These are phyloP conservation scores for Taphrina wiesneri DNA, from an alignment of 1,139 yeast species.

Conservation along the genomic window DNA sequence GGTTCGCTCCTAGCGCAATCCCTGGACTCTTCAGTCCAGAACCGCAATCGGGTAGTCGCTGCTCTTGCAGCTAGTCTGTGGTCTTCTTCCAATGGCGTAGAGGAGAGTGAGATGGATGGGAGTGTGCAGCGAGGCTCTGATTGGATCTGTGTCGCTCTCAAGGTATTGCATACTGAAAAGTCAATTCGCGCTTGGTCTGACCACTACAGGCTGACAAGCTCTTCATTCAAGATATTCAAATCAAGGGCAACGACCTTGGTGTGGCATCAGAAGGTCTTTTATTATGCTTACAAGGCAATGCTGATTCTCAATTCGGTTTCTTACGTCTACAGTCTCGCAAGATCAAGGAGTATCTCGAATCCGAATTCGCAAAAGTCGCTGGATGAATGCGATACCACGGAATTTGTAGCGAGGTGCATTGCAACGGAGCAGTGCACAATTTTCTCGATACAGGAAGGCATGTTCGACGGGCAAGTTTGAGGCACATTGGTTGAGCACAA, in stretches of 20 bases:
- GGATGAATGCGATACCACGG: not conserved
- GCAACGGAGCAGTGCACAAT: too few relatives aligned
- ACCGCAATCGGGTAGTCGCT: constrained; percentile 9
- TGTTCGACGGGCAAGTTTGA: too few relatives aligned
- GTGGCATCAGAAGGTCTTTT: not conserved
- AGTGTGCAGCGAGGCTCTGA: not conserved
- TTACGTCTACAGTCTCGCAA: not conserved
- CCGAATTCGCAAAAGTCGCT: not conserved
- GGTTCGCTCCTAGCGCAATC: constrained; percentile 15
- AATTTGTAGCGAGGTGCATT: too few relatives aligned
- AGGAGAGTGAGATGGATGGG: not conserved
- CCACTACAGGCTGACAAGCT: not conserved
- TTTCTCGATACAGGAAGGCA: too few relatives aligned
- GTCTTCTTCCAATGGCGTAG: not conserved
- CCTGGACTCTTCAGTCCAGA: not conserved
- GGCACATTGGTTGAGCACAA: too few relatives aligned
- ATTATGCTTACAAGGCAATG: not conserved
- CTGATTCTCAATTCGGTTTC: not conserved
- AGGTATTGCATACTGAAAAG: not conserved
- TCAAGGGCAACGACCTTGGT: not conserved
- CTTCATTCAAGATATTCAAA: constrained; percentile 4
- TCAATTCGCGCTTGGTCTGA: not conserved
- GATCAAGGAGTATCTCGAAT: constrained; percentile 8
- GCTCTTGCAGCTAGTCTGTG: constrained; percentile 20
- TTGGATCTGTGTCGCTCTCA: constrained; percentile 2